These are phyloP conservation scores for Acanthamoeba royreba DNA, from an alignment of 208 protist genomes.

Conservation along the genomic window DNA sequence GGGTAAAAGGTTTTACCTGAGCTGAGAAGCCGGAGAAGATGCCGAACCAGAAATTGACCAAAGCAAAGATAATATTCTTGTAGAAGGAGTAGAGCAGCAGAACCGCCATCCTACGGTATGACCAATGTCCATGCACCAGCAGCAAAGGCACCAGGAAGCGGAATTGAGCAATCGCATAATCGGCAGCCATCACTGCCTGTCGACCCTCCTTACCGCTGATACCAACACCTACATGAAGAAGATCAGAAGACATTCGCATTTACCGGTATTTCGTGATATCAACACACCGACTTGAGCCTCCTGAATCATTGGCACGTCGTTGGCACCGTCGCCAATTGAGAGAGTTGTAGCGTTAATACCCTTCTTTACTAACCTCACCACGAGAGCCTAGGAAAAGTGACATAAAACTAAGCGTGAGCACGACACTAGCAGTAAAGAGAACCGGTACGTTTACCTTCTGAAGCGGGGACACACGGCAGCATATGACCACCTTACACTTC, in stretches of 20 bases:
- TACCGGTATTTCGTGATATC: not conserved
- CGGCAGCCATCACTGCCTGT: constrained; percentile 78
- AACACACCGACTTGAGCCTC: constrained; percentile 56
- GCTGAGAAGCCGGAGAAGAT: constrained; percentile 89
- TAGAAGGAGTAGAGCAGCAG: constrained; percentile 96
- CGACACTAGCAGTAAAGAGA: not conserved
- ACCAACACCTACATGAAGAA: constrained; percentile 78
- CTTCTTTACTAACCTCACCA: constrained; percentile 74
- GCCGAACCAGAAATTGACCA: constrained; percentile 88
- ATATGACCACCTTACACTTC: constrained; percentile 78
- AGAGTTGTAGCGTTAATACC: constrained; percentile 80
- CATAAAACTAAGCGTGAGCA: not conserved
- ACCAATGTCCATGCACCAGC: constrained; percentile 93
- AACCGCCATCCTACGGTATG: constrained; percentile 89
- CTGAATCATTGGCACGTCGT: constrained; percentile 97
- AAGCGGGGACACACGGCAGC: constrained; percentile 79
- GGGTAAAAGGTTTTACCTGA: constrained; percentile 75
- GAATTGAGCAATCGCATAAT: constrained; percentile 81
- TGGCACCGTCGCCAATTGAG: constrained; percentile 97
- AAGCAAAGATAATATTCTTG: constrained; percentile 92
- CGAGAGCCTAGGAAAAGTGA: constrained; percentile 12
- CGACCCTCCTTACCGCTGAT: constrained; percentile 84
- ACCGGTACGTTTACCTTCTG: constrained; percentile 69
- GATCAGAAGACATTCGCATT: not conserved
- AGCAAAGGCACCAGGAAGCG: constrained; percentile 84